phyloP scores from a whole-genome alignment of 345 rosid species.

The Populus simonii region DNA sequence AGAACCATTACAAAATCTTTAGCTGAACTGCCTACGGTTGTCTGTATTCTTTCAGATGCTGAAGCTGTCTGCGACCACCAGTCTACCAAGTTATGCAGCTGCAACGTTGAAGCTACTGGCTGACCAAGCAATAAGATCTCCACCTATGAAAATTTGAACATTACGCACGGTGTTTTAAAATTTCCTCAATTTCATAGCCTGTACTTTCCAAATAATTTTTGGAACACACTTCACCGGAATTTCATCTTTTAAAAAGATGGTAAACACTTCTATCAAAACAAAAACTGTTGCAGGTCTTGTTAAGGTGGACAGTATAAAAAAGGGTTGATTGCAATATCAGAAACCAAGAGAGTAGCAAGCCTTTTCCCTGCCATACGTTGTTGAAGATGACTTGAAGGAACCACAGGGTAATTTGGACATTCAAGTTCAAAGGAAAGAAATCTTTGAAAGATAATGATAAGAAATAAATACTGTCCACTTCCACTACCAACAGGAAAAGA shows the following conservation, averaged over 20 bases:
- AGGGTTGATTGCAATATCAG: neutral
- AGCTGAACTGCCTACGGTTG: constrained; percentile 43
- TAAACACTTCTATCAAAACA: neutral
- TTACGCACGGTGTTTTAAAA: neutral
- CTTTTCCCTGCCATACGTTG: neutral
- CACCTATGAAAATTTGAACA: constrained; percentile 35
- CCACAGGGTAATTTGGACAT: neutral
- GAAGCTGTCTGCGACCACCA: constrained; percentile 47
- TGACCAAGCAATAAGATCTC: constrained; percentile 40
- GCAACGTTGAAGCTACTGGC: constrained; percentile 36
- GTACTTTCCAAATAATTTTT: neutral
- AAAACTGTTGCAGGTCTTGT: neutral
- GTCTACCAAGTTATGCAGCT: constrained; percentile 29
- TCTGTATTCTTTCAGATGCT: constrained; percentile 17
- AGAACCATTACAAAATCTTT: constrained; percentile 51
- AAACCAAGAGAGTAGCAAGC: neutral
- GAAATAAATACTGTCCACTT: neutral
- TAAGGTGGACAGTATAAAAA: neutral
- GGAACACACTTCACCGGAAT: neutral
- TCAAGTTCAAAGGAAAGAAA: neutral
- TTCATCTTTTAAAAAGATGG: neutral
- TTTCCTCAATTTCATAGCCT: neutral
- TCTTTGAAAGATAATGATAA: neutral
- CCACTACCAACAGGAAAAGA: neutral
- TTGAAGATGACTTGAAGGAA: neutral